A percentile compares a stretch with the other conserved stretches of the same genome.
Evolutionary conservation across 768 basidiomycete genomes (phyloP).

Genomic region (Agaricus sinodeliciosus): DNA sequence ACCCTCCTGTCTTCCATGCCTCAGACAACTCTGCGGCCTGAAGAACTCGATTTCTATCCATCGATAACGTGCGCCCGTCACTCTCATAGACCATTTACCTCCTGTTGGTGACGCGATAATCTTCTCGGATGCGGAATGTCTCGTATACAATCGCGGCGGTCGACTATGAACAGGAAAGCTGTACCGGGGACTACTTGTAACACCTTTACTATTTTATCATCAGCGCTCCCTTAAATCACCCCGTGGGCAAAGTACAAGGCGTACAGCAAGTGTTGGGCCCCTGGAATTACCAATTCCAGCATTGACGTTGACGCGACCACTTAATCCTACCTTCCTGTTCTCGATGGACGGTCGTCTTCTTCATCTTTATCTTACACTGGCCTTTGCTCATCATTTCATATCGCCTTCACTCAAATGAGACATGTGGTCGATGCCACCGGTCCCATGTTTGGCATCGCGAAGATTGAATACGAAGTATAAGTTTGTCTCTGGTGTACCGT

Average conservation of each 20-base stretch:
- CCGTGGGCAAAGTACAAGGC: slow-evolving; percentile 13
- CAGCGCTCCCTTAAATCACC: slow-evolving; percentile 29
- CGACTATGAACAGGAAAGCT: too few species aligned
- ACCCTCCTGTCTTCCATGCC: too few species aligned
- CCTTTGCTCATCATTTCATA: slow-evolving; percentile 35
- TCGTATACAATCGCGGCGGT: too few species aligned
- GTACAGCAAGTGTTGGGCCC: slow-evolving; percentile 30
- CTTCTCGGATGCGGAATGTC: too few species aligned
- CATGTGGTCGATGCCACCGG: too few species aligned
- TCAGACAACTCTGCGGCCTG: too few species aligned
- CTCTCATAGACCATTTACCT: too few species aligned
- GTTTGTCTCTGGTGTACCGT: slow-evolving; percentile 24
- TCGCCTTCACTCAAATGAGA: slow-evolving; percentile 22
- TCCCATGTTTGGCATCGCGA: not conserved
- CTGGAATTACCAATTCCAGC: slow-evolving; percentile 30
- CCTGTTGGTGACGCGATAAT: too few species aligned
- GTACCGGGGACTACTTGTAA: too few species aligned
- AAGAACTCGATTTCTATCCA: too few species aligned
- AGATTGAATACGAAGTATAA: slow-evolving; percentile 19
- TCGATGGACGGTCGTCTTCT: slow-evolving; percentile 30
- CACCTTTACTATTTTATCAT: slow-evolving; percentile 19
- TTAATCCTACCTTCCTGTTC: slow-evolving; percentile 43
- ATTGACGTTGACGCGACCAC: slow-evolving; percentile 13
- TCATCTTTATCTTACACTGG: slow-evolving; percentile 36
- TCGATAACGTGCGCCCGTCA: too few species aligned